A percentile compares a stretch with the other conserved stretches of the same genome.
Evolutionary conservation across 108 stramenopile genomes (phyloP).

Genomic region (Mayamaea pseudoterrestris): DNA sequence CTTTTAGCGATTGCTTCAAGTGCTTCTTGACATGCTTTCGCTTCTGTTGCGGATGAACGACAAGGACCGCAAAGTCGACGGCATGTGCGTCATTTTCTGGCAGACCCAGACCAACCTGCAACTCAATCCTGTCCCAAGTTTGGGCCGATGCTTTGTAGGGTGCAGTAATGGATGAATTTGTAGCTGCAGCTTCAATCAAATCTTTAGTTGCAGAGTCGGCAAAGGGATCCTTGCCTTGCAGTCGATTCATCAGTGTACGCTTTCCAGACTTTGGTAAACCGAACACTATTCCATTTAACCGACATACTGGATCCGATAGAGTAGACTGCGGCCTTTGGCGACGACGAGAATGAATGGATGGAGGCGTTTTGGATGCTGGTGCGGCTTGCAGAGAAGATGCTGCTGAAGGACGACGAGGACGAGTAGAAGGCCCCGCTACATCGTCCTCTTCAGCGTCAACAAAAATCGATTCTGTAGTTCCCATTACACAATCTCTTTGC

Average conservation of each 20-base stretch:
- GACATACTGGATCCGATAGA: neutral
- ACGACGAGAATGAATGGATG: neutral
- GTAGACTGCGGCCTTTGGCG: neutral
- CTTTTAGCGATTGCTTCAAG: neutral
- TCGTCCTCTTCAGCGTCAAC: conserved; percentile 4
- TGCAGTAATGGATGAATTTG: conserved; percentile 30
- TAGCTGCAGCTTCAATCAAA: conserved; percentile 7
- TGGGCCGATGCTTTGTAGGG: no score
- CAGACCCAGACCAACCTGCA: no score
- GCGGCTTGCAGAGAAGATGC: neutral
- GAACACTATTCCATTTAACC: conserved; percentile 19
- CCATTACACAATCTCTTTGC: conserved; percentile 8
- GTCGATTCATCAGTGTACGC: conserved; percentile 25
- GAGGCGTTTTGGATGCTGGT: neutral
- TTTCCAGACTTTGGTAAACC: conserved; percentile 39
- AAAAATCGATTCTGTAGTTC: conserved; percentile 18
- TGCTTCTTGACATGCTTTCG: conserved; percentile 1
- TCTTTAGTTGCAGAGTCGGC: neutral
- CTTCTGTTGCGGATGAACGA: conserved; percentile 14
- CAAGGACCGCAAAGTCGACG: conserved; percentile 19
- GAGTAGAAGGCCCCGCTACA: no score
- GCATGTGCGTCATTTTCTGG: neutral
- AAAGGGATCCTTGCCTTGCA: conserved; percentile 42
- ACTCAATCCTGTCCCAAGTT: no score
- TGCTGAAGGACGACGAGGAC: neutral